Evolutionary conservation across 805 yeast species (phyloP).

Genomic region (Ogataea nakhonphanomensis): DNA sequence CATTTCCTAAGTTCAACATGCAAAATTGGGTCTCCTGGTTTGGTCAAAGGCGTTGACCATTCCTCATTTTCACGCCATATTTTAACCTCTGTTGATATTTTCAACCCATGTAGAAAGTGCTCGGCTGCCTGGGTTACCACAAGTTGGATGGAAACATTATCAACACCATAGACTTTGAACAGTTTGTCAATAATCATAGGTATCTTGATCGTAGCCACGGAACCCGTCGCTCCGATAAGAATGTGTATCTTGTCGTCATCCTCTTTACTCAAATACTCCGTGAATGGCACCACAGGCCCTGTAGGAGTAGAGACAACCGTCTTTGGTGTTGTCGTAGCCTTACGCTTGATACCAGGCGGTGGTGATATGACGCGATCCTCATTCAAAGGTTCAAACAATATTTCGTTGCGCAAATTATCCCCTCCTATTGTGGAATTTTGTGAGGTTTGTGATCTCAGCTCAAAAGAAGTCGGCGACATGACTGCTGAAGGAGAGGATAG

Average conservation of each 20-base stretch:
- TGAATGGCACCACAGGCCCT: conserved; percentile 71
- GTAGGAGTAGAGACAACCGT: conserved; percentile 54
- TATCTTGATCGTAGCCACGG: conserved; percentile 93
- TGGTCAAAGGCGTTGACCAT: conserved; percentile 56
- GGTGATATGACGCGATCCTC: conserved; percentile 2
- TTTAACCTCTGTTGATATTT: conserved; percentile 63
- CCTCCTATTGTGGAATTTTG: neutral
- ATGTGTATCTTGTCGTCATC: conserved; percentile 88
- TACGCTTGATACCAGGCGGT: conserved; percentile 21
- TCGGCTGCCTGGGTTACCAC: conserved; percentile 84
- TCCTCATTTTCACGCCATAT: conserved; percentile 95
- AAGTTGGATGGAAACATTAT: conserved; percentile 75
- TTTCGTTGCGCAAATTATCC: neutral
- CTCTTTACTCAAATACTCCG: conserved; percentile 63
- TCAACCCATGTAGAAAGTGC: conserved; percentile 60
- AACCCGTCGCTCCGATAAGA: conserved; percentile 89
- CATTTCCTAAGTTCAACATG: conserved; percentile 94
- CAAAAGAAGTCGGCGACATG: conserved; percentile 21
- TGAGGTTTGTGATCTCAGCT: conserved; percentile 13
- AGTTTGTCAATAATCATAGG: conserved; percentile 86
- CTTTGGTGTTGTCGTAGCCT: conserved; percentile 38
- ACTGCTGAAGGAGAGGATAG: conserved; percentile 10
- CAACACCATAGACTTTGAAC: conserved; percentile 71
- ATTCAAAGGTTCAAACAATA: neutral
- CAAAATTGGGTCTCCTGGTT: conserved; percentile 93